Evolutionary conservation across 1,284 basidiomycete species (phyloP).

Genomic region (Mycocalia duriaeana): DNA sequence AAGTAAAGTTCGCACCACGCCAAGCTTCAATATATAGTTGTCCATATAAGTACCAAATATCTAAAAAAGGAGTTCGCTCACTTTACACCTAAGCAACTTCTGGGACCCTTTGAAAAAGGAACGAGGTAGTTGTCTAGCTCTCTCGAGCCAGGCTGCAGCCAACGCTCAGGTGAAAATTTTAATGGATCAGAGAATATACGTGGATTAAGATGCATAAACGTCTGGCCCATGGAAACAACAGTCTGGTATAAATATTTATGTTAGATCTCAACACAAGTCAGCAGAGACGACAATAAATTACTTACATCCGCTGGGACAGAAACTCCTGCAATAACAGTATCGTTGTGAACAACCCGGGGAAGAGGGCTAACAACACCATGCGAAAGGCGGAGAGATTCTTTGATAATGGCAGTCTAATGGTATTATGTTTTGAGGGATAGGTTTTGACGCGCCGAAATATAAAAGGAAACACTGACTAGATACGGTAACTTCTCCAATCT

Average conservation of each 20-base stretch:
- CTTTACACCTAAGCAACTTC: slow-evolving; percentile 32
- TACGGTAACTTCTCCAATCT: slow-evolving; percentile 29
- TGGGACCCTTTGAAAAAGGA: slow-evolving; percentile 31
- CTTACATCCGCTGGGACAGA: slow-evolving; percentile 21
- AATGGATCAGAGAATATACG: slow-evolving; percentile 27
- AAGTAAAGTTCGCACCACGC: slow-evolving; percentile 37
- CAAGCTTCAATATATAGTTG: slow-evolving; percentile 12
- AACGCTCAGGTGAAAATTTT: slow-evolving; percentile 33
- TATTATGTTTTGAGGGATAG: slow-evolving; percentile 2
- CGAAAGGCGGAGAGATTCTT: slow-evolving; percentile 31
- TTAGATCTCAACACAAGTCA: too few relatives aligned
- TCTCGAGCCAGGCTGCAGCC: slow-evolving; percentile 22
- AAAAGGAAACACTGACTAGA: slow-evolving; percentile 20
- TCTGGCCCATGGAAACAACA: slow-evolving; percentile 26
- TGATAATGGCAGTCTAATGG: slow-evolving; percentile 27
- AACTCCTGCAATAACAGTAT: slow-evolving; percentile 16
- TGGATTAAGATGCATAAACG: slow-evolving; percentile 24
- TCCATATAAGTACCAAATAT: background rate
- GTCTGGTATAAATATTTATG: slow-evolving; percentile 13
- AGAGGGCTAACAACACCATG: slow-evolving; percentile 26
- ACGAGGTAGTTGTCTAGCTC: slow-evolving; percentile 26
- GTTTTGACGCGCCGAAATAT: background rate
- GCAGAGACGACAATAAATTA: background rate
- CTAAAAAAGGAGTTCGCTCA: too few relatives aligned
- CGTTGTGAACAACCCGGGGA: slow-evolving; percentile 21